Conservation (phyloP, 495 filamentous ascomycete species). For the Viridothelium virens region DNA sequence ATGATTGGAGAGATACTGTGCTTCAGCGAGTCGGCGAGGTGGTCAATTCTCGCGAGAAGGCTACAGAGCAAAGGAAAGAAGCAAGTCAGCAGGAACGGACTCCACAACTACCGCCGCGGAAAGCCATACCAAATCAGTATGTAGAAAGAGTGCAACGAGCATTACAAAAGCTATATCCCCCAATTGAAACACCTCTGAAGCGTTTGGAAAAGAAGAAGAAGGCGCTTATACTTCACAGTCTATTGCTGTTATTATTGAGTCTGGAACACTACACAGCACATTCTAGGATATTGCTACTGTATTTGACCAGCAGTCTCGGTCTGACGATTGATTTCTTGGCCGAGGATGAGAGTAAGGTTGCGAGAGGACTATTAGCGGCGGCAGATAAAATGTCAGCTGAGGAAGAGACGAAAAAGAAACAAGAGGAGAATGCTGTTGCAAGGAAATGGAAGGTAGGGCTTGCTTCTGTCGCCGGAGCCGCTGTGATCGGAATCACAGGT, state of each 20-base stretch:
- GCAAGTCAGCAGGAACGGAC: conserved; percentile 19
- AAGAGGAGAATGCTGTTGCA: conserved; percentile 54
- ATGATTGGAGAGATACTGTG: conserved; percentile 57
- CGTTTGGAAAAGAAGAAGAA: conserved; percentile 28
- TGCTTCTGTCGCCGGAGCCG: conserved; percentile 70
- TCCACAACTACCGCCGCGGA: conserved; percentile 15
- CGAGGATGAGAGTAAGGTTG: conserved; percentile 43
- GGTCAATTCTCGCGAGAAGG: conserved; percentile 50
- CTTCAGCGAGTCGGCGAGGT: conserved; percentile 56
- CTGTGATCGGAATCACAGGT: conserved; percentile 72
- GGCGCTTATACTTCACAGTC: conserved; percentile 33
- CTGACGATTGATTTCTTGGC: conserved; percentile 29
- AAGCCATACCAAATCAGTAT: conserved; percentile 22
- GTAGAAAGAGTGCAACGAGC: conserved; percentile 24
- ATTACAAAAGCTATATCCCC: conserved; percentile 31
- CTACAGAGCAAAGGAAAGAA: conserved; percentile 25
- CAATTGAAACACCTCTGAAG: conserved; percentile 26
- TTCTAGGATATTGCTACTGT: conserved; percentile 34
- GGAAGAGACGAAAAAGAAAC: conserved; percentile 57
- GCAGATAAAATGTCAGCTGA: conserved; percentile 63
- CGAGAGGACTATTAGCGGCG: conserved; percentile 62
- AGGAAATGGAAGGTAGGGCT: conserved; percentile 77
- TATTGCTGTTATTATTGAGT: conserved; percentile 34
- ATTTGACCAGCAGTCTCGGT: conserved; percentile 31
- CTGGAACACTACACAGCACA: conserved; percentile 37